Percentiles rank a stretch among this genome's conserved stretches.
These are phyloP conservation scores for Nicotiana paniculata DNA, from an alignment of 257 asterid genomes.

Conservation along the genomic window DNA sequence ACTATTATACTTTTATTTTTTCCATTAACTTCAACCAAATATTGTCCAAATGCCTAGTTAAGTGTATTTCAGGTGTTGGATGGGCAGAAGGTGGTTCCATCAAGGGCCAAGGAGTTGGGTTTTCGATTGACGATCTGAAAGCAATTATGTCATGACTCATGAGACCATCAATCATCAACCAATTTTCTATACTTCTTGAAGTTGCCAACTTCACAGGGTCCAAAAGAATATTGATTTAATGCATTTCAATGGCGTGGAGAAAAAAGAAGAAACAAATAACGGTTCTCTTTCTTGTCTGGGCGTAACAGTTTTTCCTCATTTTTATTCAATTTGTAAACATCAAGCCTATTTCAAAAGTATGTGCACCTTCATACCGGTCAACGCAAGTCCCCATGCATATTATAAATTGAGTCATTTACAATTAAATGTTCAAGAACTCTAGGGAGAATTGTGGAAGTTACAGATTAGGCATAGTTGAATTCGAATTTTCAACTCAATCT, in stretches of 20 bases:
- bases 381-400: background rate
- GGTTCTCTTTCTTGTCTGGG: background rate
- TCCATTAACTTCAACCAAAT: too few species aligned
- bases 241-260: background rate
- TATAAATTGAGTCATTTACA: background rate
- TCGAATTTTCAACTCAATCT: background rate
- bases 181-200: background rate
- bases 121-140: slow-evolving; percentile 66
- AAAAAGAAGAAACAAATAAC: background rate
- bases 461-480: background rate
- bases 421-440: background rate
- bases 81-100: slow-evolving; percentile 79
- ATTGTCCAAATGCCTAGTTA: background rate
- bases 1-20: too few species aligned
- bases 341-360: background rate
- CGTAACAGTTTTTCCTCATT: background rate
- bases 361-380: background rate
- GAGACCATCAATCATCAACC: background rate
- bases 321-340: background rate
- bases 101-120: slow-evolving; percentile 68
- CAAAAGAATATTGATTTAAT: background rate
- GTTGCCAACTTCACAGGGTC: background rate
- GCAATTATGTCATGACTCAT: slow-evolving; percentile 26
- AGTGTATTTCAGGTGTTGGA: slow-evolving; percentile 58
- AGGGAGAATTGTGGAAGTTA: background rate